Conservation (phyloP, 176 grass and related monocot genomes). For the Pontederia crassipes region DNA sequence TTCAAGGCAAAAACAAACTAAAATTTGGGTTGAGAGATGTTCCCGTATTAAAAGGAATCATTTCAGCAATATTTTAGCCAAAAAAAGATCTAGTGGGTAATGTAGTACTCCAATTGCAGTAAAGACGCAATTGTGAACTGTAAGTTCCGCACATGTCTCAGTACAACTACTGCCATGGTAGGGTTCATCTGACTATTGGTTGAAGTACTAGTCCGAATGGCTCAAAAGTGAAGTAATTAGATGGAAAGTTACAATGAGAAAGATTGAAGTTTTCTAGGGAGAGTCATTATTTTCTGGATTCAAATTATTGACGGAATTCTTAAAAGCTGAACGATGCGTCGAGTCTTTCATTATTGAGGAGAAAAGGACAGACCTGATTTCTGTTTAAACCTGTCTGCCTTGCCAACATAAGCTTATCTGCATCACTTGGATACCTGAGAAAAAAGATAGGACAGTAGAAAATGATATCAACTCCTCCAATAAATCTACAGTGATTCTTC, state of each 20-base stretch:
- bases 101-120: too few species aligned
- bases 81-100: too few species aligned
- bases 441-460: conserved; percentile 20
- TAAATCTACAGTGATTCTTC: neutral
- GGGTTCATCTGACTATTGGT: too few species aligned
- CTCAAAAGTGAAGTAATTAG: neutral
- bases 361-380: conserved; percentile 73
- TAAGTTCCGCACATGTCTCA: too few species aligned
- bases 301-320: neutral
- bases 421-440: conserved; percentile 98
- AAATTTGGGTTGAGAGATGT: too few species aligned
- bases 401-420: conserved; percentile 98
- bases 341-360: neutral
- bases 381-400: conserved; percentile 96
- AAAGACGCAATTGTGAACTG: too few species aligned
- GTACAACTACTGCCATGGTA: too few species aligned
- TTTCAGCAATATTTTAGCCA: too few species aligned
- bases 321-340: neutral
- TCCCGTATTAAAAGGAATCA: too few species aligned
- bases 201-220: too few species aligned
- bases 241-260: neutral
- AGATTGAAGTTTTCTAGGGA: neutral
- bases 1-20: too few species aligned
- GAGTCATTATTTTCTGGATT: neutral
- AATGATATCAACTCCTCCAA: conserved; percentile 12